A percentile compares a stretch with the other conserved stretches of the same genome.
Evolutionary conservation across 352 stramenopile genomes (phyloP).

Genomic region (Pythium chondricola): DNA sequence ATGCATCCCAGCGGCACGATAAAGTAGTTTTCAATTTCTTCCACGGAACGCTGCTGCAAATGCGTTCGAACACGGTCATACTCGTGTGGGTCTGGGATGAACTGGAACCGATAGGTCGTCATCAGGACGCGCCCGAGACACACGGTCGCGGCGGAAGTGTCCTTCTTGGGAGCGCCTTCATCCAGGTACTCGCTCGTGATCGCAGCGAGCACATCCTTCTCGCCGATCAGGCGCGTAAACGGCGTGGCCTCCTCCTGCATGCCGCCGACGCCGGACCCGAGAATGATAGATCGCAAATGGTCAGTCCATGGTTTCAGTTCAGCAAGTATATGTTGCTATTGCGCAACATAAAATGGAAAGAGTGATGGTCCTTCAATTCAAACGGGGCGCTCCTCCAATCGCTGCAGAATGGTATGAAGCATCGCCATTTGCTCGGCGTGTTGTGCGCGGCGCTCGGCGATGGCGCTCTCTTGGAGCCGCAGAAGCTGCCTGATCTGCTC

Average conservation of each 20-base stretch:
- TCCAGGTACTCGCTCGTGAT: conserved; percentile 76
- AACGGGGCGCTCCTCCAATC: too few species aligned
- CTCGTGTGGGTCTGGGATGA: conserved; percentile 55
- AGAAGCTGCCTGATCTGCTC: conserved; percentile 25
- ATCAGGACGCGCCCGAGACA: conserved; percentile 72
- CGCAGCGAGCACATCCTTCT: conserved; percentile 68
- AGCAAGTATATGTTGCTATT: too few species aligned
- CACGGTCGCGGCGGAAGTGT: conserved; percentile 48
- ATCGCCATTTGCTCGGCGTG: conserved; percentile 51
- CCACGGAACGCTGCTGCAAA: conserved; percentile 42
- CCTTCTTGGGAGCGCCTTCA: conserved; percentile 46
- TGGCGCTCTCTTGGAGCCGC: conserved; percentile 27
- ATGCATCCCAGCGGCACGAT: conserved; percentile 69
- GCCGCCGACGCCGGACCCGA: conserved; percentile 2
- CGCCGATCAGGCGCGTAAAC: conserved; percentile 46
- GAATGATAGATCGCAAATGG: neutral
- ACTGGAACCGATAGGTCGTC: conserved; percentile 85
- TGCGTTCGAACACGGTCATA: conserved; percentile 44
- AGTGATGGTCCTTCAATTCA: conserved; percentile 4
- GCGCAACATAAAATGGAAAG: conserved; percentile 1
- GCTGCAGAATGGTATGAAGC: conserved; percentile 31
- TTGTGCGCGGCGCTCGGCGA: conserved; percentile 41
- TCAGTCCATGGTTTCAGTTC: neutral
- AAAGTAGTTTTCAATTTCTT: conserved; percentile 77
- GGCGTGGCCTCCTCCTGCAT: conserved; percentile 15